These are phyloP conservation scores for Macadamia tetraphylla DNA, from an alignment of 164 flowering plant genomes.

Conservation along the genomic window DNA sequence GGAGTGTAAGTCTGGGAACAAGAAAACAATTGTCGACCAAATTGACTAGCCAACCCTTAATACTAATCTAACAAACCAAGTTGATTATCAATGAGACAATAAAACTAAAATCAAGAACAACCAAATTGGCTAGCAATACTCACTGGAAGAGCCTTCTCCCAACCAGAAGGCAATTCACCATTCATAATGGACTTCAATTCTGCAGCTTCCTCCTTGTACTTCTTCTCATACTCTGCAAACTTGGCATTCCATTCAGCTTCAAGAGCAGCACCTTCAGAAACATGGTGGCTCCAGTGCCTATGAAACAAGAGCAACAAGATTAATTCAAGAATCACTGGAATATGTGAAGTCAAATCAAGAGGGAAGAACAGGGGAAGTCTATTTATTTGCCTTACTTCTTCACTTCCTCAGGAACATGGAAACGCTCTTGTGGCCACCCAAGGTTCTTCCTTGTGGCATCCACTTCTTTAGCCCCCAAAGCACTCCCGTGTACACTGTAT, in stretches of 20 bases:
- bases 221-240: conserved; percentile 88
- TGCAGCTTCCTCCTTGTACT: conserved; percentile 80
- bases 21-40: conserved; percentile 4
- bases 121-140: conserved; percentile 18
- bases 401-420: conserved; percentile 96
- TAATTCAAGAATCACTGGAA: neutral
- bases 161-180: conserved; percentile 81
- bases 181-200: conserved; percentile 62
- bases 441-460: conserved; percentile 96
- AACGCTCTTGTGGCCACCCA: conserved; percentile 88
- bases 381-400: conserved; percentile 43
- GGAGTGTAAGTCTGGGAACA: conserved; percentile 78
- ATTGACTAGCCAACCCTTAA: neutral
- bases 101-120: neutral
- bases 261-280: conserved; percentile 65
- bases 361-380: neutral
- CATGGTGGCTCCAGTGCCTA: conserved; percentile 98
- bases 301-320: conserved; percentile 7
- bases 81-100: neutral
- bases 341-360: neutral
- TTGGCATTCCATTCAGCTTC: conserved; percentile 97
- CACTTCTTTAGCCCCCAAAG: conserved; percentile 92
- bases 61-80: neutral
- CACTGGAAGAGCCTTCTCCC: conserved; percentile 99
- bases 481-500: conserved; percentile 91